These are phyloP conservation scores for Cutaneotrichosporon cyanovorans DNA, from an alignment of 1,284 basidiomycete genomes.

Conservation along the genomic window DNA sequence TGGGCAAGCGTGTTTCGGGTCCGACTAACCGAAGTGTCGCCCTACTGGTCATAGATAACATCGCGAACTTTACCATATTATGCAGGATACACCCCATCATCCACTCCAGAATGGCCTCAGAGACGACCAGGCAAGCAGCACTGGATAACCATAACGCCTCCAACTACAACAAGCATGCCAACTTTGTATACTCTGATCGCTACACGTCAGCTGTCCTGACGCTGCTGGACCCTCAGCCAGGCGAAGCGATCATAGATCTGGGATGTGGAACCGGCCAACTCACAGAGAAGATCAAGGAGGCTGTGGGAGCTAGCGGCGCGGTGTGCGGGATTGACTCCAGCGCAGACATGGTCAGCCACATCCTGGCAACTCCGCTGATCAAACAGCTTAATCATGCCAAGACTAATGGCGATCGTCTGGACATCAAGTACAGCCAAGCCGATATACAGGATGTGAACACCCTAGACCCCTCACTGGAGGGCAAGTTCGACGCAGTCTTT, in stretches of 20 bases:
- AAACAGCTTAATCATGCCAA: conserved; percentile 55
- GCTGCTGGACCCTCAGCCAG: conserved; percentile 56
- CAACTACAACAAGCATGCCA: conserved; percentile 43
- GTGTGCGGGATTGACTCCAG: conserved; percentile 65
- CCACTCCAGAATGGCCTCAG: background rate
- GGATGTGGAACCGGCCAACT: conserved; percentile 78
- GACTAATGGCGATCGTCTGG: conserved; percentile 48
- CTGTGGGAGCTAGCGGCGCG: conserved; percentile 53
- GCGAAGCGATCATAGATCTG: conserved; percentile 66
- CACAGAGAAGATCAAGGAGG: conserved; percentile 53
- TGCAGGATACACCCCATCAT: too few species aligned
- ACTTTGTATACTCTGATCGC: conserved; percentile 65
- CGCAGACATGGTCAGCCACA: conserved; percentile 59
- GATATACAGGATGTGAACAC: conserved; percentile 31
- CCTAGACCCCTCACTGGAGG: conserved; percentile 19
- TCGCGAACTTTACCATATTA: too few species aligned
- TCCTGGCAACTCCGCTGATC: background rate
- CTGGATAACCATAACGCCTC: conserved; percentile 31
- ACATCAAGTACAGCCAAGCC: conserved; percentile 38
- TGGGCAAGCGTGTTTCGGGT: background rate
- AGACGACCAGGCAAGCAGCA: background rate
- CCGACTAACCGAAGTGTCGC: background rate
- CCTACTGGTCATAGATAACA: conserved; percentile 5
- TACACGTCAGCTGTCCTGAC: conserved; percentile 58
- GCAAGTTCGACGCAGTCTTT: conserved; percentile 54